Evolutionary conservation across 805 yeast genomes (phyloP).

Genomic region (Spathaspora boniae): DNA sequence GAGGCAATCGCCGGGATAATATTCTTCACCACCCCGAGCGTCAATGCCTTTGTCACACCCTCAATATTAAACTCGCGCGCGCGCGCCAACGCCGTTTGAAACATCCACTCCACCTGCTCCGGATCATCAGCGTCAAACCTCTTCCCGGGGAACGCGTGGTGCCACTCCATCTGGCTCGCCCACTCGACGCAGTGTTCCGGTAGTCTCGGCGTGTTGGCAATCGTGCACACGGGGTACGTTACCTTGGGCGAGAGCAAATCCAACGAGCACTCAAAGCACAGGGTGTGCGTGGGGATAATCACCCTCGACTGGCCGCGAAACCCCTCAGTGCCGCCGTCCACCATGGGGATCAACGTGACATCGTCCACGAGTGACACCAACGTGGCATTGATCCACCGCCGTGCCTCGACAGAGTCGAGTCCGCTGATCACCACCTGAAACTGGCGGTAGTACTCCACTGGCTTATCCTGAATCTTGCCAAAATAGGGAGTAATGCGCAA

Average conservation of each 20-base stretch:
- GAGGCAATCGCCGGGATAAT: slow-evolving; percentile 94
- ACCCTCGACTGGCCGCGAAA: slow-evolving; percentile 88
- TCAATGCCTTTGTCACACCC: slow-evolving; percentile 70
- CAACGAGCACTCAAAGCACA: slow-evolving; percentile 91
- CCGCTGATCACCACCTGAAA: slow-evolving; percentile 83
- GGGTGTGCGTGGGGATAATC: slow-evolving; percentile 77
- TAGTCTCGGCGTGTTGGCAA: slow-evolving; percentile 89
- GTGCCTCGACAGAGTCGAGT: slow-evolving; percentile 81
- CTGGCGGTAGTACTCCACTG: slow-evolving; percentile 56
- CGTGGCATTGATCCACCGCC: slow-evolving; percentile 81
- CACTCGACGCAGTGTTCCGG: slow-evolving; percentile 95
- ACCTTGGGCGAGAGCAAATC: slow-evolving; percentile 62
- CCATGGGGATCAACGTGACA: slow-evolving; percentile 41
- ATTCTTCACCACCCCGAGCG: slow-evolving; percentile 85
- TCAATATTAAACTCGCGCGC: slow-evolving; percentile 64
- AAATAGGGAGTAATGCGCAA: slow-evolving; percentile 55
- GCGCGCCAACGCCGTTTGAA: slow-evolving; percentile 49
- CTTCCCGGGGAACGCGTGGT: slow-evolving; percentile 40
- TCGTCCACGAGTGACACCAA: slow-evolving; percentile 63
- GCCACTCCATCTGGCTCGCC: slow-evolving; percentile 79
- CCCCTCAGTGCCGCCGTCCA: slow-evolving; percentile 97
- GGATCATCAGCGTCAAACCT: slow-evolving; percentile 67
- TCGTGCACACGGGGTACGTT: slow-evolving; percentile 87
- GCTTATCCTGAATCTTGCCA: slow-evolving; percentile 58
- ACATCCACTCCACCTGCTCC: slow-evolving; percentile 64